These are phyloP conservation scores for Populus tremula DNA, from an alignment of 345 rosid species.

Conservation along the genomic window DNA sequence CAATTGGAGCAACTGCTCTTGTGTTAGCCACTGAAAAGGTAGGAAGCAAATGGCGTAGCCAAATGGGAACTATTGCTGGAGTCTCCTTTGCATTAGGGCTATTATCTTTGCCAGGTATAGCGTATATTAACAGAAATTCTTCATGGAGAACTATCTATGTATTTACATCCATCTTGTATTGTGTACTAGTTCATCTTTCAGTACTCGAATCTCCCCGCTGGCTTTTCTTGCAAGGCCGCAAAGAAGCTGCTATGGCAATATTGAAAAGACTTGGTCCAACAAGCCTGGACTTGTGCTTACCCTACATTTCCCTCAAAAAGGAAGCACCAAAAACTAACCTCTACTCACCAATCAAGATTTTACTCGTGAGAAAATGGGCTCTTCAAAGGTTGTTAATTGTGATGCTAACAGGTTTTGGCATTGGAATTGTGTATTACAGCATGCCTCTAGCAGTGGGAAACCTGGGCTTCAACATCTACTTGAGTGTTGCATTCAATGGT, in stretches of 20 bases:
- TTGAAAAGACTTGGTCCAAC: not conserved
- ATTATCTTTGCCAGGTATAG: conserved; percentile 44
- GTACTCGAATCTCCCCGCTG: conserved; percentile 55
- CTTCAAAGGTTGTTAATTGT: not conserved
- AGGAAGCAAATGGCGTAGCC: conserved; percentile 49
- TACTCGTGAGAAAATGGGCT: conserved; percentile 1
- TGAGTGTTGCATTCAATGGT: not conserved
- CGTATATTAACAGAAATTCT: conserved; percentile 35
- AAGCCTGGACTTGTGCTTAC: not conserved
- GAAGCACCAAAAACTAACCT: not conserved
- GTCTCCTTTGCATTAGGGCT: conserved; percentile 43
- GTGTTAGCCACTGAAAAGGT: conserved; percentile 50
- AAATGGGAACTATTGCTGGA: conserved; percentile 39
- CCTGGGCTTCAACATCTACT: not conserved
- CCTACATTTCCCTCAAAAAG: not conserved
- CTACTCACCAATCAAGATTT: not conserved
- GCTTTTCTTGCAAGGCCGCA: conserved; percentile 49
- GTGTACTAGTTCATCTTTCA: conserved; percentile 24
- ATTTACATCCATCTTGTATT: conserved; percentile 35
- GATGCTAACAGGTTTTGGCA: conserved; percentile 1
- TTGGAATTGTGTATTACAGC: conserved; percentile 9
- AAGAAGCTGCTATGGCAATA: conserved; percentile 8
- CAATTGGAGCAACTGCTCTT: conserved; percentile 45
- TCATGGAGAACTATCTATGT: conserved; percentile 45
- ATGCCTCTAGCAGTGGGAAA: not conserved